Base-by-base conservation (phyloP, 1,139 yeast genomes). In the Suzukiozyma palmioleophila region DNA sequence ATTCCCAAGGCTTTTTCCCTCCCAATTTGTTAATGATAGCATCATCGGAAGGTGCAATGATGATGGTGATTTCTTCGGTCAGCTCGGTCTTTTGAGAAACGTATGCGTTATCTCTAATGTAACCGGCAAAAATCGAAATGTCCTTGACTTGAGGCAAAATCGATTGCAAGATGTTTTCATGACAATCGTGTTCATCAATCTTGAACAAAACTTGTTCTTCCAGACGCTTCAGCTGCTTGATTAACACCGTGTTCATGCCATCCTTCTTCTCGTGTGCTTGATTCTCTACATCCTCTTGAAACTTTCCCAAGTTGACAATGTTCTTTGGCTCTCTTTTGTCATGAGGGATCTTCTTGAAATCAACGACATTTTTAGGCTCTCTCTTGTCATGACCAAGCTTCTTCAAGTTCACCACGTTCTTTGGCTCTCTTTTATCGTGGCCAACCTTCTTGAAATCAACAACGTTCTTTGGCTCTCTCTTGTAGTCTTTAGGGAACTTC, bases 1-100 rank as follows among this genome's bases (percentile, higher is more conserved):
- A 82, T 51, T 80, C 79, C 89, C 89, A 82, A 27, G 89, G 89
- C 52, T 82, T 82, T 44, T 59, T 36, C 43, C 54, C 57, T 60
- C 53, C 27, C 50, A 58, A 47, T 56, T 60, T 57, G 26, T 43
- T 44, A 27, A 53, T 60, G 22, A 83, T 62, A 3, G 85, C 85
- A 15, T 58, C 56, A 52, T 83, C 75, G 2, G 75, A 64, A 6
- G 90, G 89, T 3, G 87, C 81, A 50, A 83, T 71, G 7, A 83
- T 62, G 46, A 75, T 66, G 59, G 77, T 60, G 32, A 64, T 54
- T 43, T 57, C 57, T 24, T 58, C 46, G 18, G 57, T 49, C 26
- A 56, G 50, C 37, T 72, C 79, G 38, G 77, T 73, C 46, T 62
- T 65, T 21, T 52, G 39, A 24, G 72, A 65, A 18, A 78, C 50